Evolutionary conservation across 176 grass and related monocot genomes (phyloP), one percentile per base, ranked within the genome.

Genomic region (Avena sativa): DNA sequence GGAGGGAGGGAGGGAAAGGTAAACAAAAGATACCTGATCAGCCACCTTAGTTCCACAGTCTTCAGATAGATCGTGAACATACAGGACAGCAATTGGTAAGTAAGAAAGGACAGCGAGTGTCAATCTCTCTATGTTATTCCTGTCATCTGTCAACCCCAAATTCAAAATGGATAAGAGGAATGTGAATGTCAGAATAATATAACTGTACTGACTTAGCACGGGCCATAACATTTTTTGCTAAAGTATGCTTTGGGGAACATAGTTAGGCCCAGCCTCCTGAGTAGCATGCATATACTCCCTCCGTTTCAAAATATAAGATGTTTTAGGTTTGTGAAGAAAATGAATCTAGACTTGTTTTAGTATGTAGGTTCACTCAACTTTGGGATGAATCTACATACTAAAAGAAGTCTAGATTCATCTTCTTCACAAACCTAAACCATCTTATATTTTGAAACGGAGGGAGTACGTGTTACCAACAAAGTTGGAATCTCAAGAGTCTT

Each of bases 51-150:
- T 96, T 3, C 96, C 96, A 51, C 92, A 98, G 71, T 96, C 92
- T 73, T 95, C 96, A 2, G 96, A 96, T 70, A 91, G 86, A 79
- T 96, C 96, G 6, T 98, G 96, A 86, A 98, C 93, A 87, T 95
- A 98, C 1, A 98, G 82, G 65, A 98, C 87, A 83, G 90, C 93
- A 80, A 94, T 98, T 30, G 96, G 96, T 25, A 98, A 72, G 86
- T 92, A 84, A 66, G 92, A 85, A 83, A 98, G 96, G 70, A 94
- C 96, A 75, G 92, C 93, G 0, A 98, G 82, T 13, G 93, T 95
- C 88, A 98, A 86, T 83, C 59, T 90, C 82, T 98, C 96, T 74
- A 98, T 95, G 88, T 98, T 95, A 85, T 98, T 98, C 89, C 93
- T 92, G 65, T 98, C 96, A 92, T 95, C 96, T 98, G 65, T 84